Base-by-base conservation (phyloP, 2,329 filamentous ascomycete species). In the Clonostachys solani region DNA sequence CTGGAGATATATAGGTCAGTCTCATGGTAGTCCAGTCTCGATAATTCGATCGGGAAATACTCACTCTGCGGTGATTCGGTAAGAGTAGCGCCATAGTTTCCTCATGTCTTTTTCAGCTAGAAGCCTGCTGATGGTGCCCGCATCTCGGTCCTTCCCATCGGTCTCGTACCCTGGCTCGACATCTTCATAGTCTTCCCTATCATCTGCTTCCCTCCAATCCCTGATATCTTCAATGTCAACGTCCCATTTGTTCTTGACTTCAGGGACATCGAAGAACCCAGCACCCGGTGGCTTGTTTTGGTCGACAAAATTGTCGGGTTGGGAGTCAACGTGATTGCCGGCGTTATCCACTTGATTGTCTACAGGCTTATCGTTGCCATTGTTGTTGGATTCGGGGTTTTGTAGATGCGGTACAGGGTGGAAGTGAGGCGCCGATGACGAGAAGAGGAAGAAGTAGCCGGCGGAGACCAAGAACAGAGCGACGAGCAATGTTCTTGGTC, bases 381-480 rank as follows among this genome's bases (percentile, higher is more conserved):
- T 43, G 36, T 34, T 10, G 36, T 43, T 49, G 37, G 23, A 38
- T 37, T 29, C 54, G 47, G 23, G 9, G 23, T 10, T 29, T 29
- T 50, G 49, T 13, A 54, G 49, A 42, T 62, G 63, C 3, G 65
- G 65, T 10, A 69, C 66, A 18, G 67, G 62, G 43, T 59, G 66
- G 37, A 68, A 57, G 18, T 54, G 58, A 10, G 61, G 55, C 13
- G 56, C 50, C 13, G 66, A 61, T 17, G 60, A 61, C 50, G 64
- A 67, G 47, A 73, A 65, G 17, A 74, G 51, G 40, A 75, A 52
- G 54, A 68, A 72, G 54, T 74, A 77, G 34, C 72, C 62, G n/a
- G 66, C 62, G 17, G 69, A 52, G 35, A 66, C 56, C 33, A 67
- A 67, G 18, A 74, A 48, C 33, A 61, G 60, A 19, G 74, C 57